phyloP scores from a whole-genome alignment of 805 yeast species.

The Starmera quercuum region DNA sequence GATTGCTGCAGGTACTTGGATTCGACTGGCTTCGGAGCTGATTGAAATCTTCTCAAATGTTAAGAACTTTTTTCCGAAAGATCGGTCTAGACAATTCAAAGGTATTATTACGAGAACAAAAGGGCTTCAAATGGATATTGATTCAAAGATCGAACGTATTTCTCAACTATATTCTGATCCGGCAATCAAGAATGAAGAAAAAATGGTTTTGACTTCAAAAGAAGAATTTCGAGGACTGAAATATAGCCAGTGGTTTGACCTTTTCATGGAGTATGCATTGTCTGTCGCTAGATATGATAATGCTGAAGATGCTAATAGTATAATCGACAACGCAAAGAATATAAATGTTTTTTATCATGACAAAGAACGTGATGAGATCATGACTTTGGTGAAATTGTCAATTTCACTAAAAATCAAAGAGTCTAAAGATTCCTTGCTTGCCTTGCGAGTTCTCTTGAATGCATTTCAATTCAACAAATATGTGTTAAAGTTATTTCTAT shows the following conservation, averaged over 20 bases:
- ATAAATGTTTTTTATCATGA: slow-evolving; percentile 75
- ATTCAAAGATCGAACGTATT: slow-evolving; percentile 64
- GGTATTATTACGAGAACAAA: slow-evolving; percentile 60
- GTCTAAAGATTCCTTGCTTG: slow-evolving; percentile 42
- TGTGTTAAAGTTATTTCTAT: slow-evolving; percentile 56
- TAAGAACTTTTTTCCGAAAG: slow-evolving; percentile 70
- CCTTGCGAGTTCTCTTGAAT: slow-evolving; percentile 56
- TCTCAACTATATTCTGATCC: slow-evolving; percentile 56
- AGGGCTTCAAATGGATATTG: slow-evolving; percentile 55
- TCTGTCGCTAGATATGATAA: slow-evolving; percentile 54
- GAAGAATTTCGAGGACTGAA: slow-evolving; percentile 65
- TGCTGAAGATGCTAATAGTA: slow-evolving; percentile 56
- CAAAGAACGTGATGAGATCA: slow-evolving; percentile 46
- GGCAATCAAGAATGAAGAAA: slow-evolving; percentile 31
- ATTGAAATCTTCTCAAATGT: slow-evolving; percentile 78
- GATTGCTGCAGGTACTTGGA: slow-evolving; percentile 73
- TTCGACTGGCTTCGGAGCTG: slow-evolving; percentile 73
- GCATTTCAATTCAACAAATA: slow-evolving; percentile 71
- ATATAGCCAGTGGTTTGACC: slow-evolving; percentile 77
- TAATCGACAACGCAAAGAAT: slow-evolving; percentile 66
- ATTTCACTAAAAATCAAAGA: slow-evolving; percentile 46
- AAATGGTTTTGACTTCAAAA: slow-evolving; percentile 38
- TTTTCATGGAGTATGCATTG: slow-evolving; percentile 74
- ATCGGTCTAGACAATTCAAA: slow-evolving; percentile 59
- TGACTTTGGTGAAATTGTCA: slow-evolving; percentile 62